phyloP scores from a whole-genome alignment of 129 eudicot species.

The Kitagawia praeruptora region DNA sequence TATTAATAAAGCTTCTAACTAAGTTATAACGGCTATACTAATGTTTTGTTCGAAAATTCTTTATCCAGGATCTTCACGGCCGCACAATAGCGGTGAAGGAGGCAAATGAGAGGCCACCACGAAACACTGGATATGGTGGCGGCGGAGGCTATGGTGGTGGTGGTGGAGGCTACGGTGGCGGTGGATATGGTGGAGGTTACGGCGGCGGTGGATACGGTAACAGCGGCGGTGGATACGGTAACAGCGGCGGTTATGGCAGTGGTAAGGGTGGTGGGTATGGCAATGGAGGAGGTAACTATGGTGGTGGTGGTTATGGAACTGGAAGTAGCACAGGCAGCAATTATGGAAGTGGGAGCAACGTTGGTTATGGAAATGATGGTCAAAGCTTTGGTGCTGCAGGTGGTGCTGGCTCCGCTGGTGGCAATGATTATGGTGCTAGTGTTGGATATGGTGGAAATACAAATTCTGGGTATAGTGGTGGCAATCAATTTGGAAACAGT shows the following conservation, averaged over 20 bases:
- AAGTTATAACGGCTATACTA: not conserved
- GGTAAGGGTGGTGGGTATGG: not conserved
- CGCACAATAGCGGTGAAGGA: conserved; percentile 56
- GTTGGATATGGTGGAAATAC: not conserved
- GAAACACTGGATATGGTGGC: conserved; percentile 19
- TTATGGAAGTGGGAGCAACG: conserved; percentile 14
- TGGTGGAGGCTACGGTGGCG: conserved; percentile 14
- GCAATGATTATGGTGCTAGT: conserved; percentile 3
- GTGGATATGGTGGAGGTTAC: conserved; percentile 11
- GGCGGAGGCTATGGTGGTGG: conserved; percentile 17
- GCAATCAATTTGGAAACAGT: not conserved
- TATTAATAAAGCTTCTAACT: not conserved
- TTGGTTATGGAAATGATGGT: conserved; percentile 16
- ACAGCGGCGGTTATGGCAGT: not conserved
- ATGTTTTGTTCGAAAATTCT: not conserved
- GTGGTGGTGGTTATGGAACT: conserved; percentile 13
- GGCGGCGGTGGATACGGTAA: conserved; percentile 20
- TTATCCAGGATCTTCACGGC: conserved; percentile 69
- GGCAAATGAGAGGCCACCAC: conserved; percentile 64
- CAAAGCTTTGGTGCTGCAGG: conserved; percentile 29
- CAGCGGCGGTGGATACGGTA: conserved; percentile 8
- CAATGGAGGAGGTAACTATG: conserved; percentile 17
- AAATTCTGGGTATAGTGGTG: not conserved
- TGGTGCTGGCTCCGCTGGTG: conserved; percentile 12
- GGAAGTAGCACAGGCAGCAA: conserved; percentile 20